Conservation (phyloP, 306 rosid genomes). For the Rosa persica region DNA sequence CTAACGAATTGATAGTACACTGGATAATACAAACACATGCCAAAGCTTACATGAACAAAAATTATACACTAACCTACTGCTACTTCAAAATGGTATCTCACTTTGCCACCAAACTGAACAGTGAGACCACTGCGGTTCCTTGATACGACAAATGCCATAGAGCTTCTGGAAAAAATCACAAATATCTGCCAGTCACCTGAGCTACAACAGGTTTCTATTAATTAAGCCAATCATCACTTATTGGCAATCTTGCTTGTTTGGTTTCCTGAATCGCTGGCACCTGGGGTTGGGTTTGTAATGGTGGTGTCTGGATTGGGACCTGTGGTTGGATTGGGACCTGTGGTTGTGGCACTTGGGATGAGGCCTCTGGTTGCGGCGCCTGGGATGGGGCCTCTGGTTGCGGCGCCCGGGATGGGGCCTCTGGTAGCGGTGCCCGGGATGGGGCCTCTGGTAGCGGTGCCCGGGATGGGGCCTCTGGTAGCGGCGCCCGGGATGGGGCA, state of each 20-base stretch:
- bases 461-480: constrained; percentile 39
- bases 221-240: constrained; percentile 26
- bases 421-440: constrained; percentile 23
- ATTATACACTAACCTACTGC: constrained; percentile 1
- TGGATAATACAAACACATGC: neutral
- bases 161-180: neutral
- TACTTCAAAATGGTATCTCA: neutral
- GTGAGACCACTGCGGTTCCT: neutral
- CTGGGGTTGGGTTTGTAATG: constrained; percentile 41
- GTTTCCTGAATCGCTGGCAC: constrained; percentile 35
- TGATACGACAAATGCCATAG: neutral
- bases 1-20: neutral
- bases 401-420: constrained; percentile 35
- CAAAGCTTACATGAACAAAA: neutral
- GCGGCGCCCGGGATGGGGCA: neutral
- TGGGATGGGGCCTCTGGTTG: neutral
- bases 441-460: constrained; percentile 5
- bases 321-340: constrained; percentile 1
- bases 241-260: constrained; percentile 29
- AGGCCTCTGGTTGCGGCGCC: constrained; percentile 33
- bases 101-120: neutral
- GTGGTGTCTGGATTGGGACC: constrained; percentile 8
- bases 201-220: neutral
- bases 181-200: neutral
- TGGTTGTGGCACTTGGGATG: constrained; percentile 29